Evolutionary conservation across 179 eudicot species (phyloP), one percentile per base, ranked within the genome.

Genomic region (Patellifolia procumbens): DNA sequence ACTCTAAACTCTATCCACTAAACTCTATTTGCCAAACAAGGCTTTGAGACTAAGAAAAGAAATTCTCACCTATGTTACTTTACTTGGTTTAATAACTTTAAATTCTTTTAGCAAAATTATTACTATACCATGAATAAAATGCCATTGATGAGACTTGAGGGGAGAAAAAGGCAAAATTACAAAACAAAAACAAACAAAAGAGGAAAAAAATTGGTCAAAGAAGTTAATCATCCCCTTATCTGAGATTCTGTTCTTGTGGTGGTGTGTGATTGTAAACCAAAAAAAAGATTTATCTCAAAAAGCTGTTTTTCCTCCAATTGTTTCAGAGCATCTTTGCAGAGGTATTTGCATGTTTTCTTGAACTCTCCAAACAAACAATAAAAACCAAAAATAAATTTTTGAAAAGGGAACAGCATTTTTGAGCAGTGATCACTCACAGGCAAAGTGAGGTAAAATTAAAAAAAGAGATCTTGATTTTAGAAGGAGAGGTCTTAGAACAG

Each of bases 241-340:
- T 51, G 39, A 80, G 83, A 76, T 87, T 87, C 86, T 88, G 80
- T 72, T 85, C 83, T 77, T 84, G 86, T 84, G 88, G 87, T 87
- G 89, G 83, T 79, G 83, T 79, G 65, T 79, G 69, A 81, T 67
- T 76, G 80, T 63, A 68, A 70, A 74, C 75, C 31, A 43, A 65
- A 68, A 76, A 35, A 67, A 72, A 64, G 51, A 34, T n/a, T 55
- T 55, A 66, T 65, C 68, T 46, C 39, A 45, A 66, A 80, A 81
- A 76, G 83, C 77, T 62, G 75, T 76, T 77, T n/a, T 81, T 49
- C 39, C 60, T 10, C 74, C 73, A 80, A 68, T 70, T 77, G 75
- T 77, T 70, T 80, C 84, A 84, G 83, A 78, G 84, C 86, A 72
- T 78, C 81, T 48, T 72, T 72, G 53, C 71, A 26, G 31, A 72